These are phyloP conservation scores for Pseudopyrenochaeta lycopersici DNA, from an alignment of 2,329 filamentous ascomycete genomes.

Conservation along the genomic window DNA sequence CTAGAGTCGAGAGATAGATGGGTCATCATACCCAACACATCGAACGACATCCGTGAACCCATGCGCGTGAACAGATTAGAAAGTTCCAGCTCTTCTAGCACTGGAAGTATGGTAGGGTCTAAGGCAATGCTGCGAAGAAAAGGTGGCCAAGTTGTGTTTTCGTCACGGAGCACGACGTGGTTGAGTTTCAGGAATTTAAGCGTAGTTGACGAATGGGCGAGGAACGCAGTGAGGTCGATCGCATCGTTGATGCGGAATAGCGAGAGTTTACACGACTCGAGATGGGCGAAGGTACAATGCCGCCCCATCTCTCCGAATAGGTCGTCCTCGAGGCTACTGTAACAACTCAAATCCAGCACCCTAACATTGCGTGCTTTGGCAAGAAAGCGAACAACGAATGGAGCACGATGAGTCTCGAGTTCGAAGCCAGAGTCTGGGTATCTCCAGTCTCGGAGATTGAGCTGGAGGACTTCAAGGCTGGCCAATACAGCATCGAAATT, in stretches of 20 bases:
- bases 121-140: slow-evolving; percentile 19
- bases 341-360: slow-evolving; percentile 30
- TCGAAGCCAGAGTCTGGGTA: slow-evolving; percentile 32
- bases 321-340: slow-evolving; percentile 32
- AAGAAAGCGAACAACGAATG: slow-evolving; percentile 41
- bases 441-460: slow-evolving; percentile 43
- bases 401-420: slow-evolving; percentile 19
- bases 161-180: slow-evolving; percentile 21
- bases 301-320: slow-evolving; percentile 33
- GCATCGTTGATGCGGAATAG: slow-evolving; percentile 21
- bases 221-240: slow-evolving; percentile 21
- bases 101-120: slow-evolving; percentile 1
- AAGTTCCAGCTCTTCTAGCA: slow-evolving; percentile 16
- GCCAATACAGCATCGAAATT: slow-evolving; percentile 22
- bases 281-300: slow-evolving; percentile 22
- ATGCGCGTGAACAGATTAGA: slow-evolving; percentile 19
- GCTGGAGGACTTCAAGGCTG: slow-evolving; percentile 20
- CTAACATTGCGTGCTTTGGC: slow-evolving; percentile 28
- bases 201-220: slow-evolving; percentile 11
- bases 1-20: slow-evolving; percentile 4
- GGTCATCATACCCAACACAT: background rate
- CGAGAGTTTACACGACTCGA: slow-evolving; percentile 26
- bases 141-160: slow-evolving; percentile 18
- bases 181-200: slow-evolving; percentile 21
- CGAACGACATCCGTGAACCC: background rate